phyloP scores from a whole-genome alignment of 1,139 yeast genomes.

The Suhomyces anneliseae region DNA sequence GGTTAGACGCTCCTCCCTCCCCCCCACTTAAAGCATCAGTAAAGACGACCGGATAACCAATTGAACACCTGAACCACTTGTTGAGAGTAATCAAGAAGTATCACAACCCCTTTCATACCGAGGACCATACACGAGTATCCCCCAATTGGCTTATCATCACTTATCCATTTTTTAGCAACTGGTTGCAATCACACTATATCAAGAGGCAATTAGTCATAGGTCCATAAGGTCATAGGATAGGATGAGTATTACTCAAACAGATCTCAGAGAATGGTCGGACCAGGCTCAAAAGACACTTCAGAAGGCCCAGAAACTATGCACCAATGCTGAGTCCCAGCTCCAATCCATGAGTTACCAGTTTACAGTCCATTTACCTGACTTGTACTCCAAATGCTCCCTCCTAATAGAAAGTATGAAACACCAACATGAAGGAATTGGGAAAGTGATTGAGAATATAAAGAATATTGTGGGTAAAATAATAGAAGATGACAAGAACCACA shows the following conservation, averaged over 20 bases:
- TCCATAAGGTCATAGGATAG: background rate
- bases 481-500: conserved; percentile 12
- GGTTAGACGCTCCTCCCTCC: too few relatives aligned
- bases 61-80: too few relatives aligned
- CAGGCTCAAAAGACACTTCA: conserved; percentile 33
- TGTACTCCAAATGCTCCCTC: conserved; percentile 19
- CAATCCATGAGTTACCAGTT: conserved; percentile 25
- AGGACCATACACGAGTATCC: too few relatives aligned
- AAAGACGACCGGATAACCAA: too few relatives aligned
- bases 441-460: conserved; percentile 17
- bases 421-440: conserved; percentile 16
- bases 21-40: too few relatives aligned
- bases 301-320: conserved; percentile 32
- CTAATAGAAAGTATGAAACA: conserved; percentile 21
- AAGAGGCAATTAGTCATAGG: too few relatives aligned
- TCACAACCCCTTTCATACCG: too few relatives aligned
- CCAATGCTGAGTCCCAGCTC: conserved; percentile 35
- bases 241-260: conserved; percentile 8
- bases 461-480: conserved; percentile 13
- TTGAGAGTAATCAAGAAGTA: too few relatives aligned
- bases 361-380: conserved; percentile 23
- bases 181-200: too few relatives aligned
- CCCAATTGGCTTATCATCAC: too few relatives aligned
- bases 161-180: too few relatives aligned
- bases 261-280: conserved; percentile 24